Evolutionary conservation across 2,329 filamentous ascomycete genomes (phyloP).

Genomic region (Aspergillus sergii): DNA sequence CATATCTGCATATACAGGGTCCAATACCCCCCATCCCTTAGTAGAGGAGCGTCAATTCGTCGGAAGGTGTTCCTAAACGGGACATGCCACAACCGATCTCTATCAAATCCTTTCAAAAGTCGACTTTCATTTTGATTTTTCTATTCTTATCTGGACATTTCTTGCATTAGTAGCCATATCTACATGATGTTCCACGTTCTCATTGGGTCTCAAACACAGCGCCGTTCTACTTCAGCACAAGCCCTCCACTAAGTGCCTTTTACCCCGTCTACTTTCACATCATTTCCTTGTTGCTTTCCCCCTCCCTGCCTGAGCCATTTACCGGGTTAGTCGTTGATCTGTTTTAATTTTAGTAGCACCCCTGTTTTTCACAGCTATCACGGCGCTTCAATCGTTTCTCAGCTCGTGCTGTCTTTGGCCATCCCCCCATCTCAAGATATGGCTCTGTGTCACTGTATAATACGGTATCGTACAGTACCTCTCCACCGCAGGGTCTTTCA

Average conservation of each 20-base stretch:
- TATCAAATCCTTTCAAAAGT: neutral
- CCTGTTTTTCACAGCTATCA: neutral
- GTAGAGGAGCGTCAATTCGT: neutral
- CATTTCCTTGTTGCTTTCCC: neutral
- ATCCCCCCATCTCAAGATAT: neutral
- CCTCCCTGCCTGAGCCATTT: neutral
- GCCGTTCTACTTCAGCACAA: neutral
- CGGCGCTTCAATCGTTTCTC: neutral
- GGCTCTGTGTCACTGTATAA: neutral
- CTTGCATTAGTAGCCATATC: conserved; percentile 1
- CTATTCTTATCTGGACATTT: conserved; percentile 1
- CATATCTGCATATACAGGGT: neutral
- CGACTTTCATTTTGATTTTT: neutral
- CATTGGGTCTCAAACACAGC: neutral
- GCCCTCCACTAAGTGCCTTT: neutral
- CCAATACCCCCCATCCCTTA: neutral
- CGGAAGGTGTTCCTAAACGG: neutral
- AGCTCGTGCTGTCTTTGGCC: neutral
- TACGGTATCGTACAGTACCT: neutral
- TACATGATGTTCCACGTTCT: neutral
- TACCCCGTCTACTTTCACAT: neutral
- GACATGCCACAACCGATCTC: neutral
- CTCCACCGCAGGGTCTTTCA: neutral
- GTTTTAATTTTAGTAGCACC: conserved; percentile 2
- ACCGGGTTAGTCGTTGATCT: neutral